Evolutionary conservation across 345 rosid species (phyloP).

Genomic region (Salix caprea): DNA sequence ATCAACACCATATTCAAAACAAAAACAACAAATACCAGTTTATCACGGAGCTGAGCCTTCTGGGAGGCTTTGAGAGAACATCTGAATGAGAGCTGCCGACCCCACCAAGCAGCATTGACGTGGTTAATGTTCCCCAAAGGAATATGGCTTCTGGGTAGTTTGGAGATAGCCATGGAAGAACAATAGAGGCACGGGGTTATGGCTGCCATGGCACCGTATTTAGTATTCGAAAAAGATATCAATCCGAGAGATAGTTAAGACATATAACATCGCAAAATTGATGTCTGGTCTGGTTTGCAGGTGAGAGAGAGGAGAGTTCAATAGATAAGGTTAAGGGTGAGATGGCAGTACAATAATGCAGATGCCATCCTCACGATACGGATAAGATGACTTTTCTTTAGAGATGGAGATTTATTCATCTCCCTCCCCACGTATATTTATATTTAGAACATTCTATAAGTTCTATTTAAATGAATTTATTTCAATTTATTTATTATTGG

Average conservation of each 20-base stretch:
- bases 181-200: conserved; percentile 37
- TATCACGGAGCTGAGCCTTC: conserved; percentile 17
- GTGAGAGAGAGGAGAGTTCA: neutral
- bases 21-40: conserved; percentile 36
- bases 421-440: too few species aligned
- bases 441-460: too few species aligned
- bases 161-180: conserved; percentile 36
- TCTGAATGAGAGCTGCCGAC: conserved; percentile 22
- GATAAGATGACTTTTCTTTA: conserved; percentile 32
- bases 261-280: neutral
- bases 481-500: too few species aligned
- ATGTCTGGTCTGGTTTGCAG: neutral
- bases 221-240: neutral
- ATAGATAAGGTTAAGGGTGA: conserved; percentile 20
- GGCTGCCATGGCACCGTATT: conserved; percentile 38
- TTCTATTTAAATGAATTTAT: too few species aligned
- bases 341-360: neutral
- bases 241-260: neutral
- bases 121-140: conserved; percentile 10
- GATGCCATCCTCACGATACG: conserved; percentile 31
- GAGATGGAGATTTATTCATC: too few species aligned
- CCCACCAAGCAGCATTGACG: conserved; percentile 22
- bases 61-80: conserved; percentile 34
- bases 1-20: neutral
- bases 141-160: conserved; percentile 25